These are phyloP conservation scores for Phytophthora macrochlamydospora DNA, from an alignment of 352 stramenopile species.

Conservation along the genomic window DNA sequence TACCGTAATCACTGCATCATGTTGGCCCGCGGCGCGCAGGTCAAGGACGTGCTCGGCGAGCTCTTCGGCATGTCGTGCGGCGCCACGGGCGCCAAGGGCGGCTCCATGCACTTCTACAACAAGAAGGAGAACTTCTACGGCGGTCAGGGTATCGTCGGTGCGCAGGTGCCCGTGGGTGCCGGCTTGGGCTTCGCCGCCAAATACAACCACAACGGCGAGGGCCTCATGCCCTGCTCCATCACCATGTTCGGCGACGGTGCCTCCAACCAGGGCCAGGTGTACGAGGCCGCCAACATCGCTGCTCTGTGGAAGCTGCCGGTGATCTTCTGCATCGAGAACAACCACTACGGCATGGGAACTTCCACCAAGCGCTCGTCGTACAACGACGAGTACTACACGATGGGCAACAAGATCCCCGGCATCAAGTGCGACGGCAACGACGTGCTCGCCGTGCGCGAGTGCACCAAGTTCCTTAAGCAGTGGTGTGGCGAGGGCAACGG, in stretches of 20 bases:
- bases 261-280: slow-evolving; percentile 99
- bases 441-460: slow-evolving; percentile 96
- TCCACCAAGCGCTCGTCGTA: slow-evolving; percentile 96
- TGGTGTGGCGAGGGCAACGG: slow-evolving; percentile 96
- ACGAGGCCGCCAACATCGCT: slow-evolving; percentile 97
- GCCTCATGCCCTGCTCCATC: slow-evolving; percentile 93
- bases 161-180: slow-evolving; percentile 97
- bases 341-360: slow-evolving; percentile 99
- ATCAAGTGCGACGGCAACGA: slow-evolving; percentile 99
- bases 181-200: slow-evolving; percentile 99
- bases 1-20: slow-evolving; percentile 99
- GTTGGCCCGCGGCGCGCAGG: slow-evolving; percentile 93
- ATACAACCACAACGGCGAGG: slow-evolving; percentile 95
- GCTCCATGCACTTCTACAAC: slow-evolving; percentile 99
- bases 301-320: slow-evolving; percentile 98
- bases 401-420: slow-evolving; percentile 99
- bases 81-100: slow-evolving; percentile 95
- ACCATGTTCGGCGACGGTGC: slow-evolving; percentile 99
- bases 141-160: slow-evolving; percentile 98
- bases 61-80: slow-evolving; percentile 95
- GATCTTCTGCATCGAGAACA: slow-evolving; percentile 99
- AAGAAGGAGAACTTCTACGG: slow-evolving; percentile 99
- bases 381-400: slow-evolving; percentile 99
- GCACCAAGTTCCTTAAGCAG: slow-evolving; percentile 97
- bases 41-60: slow-evolving; percentile 95